phyloP scores from a whole-genome alignment of 352 stramenopile species.

The Phytophthora uliginosa region DNA sequence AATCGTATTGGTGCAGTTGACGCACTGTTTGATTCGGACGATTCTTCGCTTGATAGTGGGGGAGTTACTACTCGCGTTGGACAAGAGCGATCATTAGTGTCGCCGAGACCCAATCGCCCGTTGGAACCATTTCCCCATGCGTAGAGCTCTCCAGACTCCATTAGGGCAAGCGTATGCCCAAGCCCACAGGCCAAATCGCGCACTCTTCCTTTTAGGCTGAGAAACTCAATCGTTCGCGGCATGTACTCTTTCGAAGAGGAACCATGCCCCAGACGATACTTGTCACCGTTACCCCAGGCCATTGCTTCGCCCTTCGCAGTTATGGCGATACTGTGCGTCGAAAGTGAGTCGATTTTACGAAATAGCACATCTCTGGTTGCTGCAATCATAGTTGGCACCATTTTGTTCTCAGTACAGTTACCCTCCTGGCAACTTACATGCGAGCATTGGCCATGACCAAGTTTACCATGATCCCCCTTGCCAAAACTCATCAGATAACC shows the following conservation, averaged over 20 bases:
- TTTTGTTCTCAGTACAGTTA: slow-evolving; percentile 90
- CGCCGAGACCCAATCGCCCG: slow-evolving; percentile 80
- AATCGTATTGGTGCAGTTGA: slow-evolving; percentile 26
- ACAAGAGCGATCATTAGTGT: slow-evolving; percentile 76
- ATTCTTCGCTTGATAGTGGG: background rate
- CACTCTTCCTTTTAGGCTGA: slow-evolving; percentile 70
- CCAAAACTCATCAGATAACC: slow-evolving; percentile 88
- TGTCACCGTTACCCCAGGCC: slow-evolving; percentile 88
- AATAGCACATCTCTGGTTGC: slow-evolving; percentile 64
- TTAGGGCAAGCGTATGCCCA: slow-evolving; percentile 72
- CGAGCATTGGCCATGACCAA: slow-evolving; percentile 80
- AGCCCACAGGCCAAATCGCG: slow-evolving; percentile 71
- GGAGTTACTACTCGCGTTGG: slow-evolving; percentile 48
- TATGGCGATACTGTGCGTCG: slow-evolving; percentile 84
- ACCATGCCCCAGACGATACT: slow-evolving; percentile 83
- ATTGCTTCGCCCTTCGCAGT: slow-evolving; percentile 72
- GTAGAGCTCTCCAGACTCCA: slow-evolving; percentile 75
- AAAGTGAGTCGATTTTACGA: slow-evolving; percentile 84
- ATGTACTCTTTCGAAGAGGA: slow-evolving; percentile 80
- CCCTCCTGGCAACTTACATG: slow-evolving; percentile 73
- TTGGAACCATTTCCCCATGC: slow-evolving; percentile 91
- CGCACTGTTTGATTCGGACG: background rate
- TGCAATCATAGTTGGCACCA: slow-evolving; percentile 65
- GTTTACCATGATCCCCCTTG: slow-evolving; percentile 87
- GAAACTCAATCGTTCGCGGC: slow-evolving; percentile 66